These are phyloP conservation scores for Adansonia gregorii DNA, from an alignment of 441 rosid genomes.

Conservation along the genomic window DNA sequence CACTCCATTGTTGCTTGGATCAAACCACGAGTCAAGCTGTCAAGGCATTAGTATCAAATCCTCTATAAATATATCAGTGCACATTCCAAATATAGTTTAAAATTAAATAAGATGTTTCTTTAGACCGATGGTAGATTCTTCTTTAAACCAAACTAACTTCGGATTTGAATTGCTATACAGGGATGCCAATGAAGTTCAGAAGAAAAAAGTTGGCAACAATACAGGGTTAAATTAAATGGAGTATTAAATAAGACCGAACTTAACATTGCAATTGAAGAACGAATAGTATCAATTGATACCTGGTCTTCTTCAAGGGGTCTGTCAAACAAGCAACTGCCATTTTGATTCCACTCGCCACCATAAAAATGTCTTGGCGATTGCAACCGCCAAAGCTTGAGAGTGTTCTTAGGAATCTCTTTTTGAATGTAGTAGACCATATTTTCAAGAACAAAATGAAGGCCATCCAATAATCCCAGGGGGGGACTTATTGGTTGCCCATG, in stretches of 20 bases:
- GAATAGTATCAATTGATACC: slow-evolving; percentile 45
- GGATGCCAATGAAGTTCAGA: not conserved
- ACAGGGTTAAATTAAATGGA: not conserved
- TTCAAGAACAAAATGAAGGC: slow-evolving; percentile 74
- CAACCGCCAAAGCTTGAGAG: slow-evolving; percentile 86
- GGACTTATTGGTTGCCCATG: slow-evolving; percentile 73
- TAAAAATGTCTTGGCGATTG: slow-evolving; percentile 83
- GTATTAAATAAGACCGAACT: not conserved
- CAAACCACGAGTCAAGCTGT: slow-evolving; percentile 95
- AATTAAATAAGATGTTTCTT: slow-evolving; percentile 8
- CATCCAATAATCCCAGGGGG: slow-evolving; percentile 67
- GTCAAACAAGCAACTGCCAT: slow-evolving; percentile 70
- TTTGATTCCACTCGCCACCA: slow-evolving; percentile 76
- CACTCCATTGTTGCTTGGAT: slow-evolving; percentile 86
- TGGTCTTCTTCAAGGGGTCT: slow-evolving; percentile 66
- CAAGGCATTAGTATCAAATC: slow-evolving; percentile 42
- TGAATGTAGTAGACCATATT: slow-evolving; percentile 70
- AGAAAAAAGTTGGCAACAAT: not conserved
- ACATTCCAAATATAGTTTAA: not conserved
- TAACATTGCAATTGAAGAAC: not conserved
- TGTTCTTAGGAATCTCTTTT: slow-evolving; percentile 56
- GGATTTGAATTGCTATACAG: not conserved
- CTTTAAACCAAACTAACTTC: not conserved
- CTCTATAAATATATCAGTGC: not conserved
- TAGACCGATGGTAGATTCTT: not conserved